Conservation (phyloP, 768 basidiomycete species). For the Mycena leptocephala region DNA sequence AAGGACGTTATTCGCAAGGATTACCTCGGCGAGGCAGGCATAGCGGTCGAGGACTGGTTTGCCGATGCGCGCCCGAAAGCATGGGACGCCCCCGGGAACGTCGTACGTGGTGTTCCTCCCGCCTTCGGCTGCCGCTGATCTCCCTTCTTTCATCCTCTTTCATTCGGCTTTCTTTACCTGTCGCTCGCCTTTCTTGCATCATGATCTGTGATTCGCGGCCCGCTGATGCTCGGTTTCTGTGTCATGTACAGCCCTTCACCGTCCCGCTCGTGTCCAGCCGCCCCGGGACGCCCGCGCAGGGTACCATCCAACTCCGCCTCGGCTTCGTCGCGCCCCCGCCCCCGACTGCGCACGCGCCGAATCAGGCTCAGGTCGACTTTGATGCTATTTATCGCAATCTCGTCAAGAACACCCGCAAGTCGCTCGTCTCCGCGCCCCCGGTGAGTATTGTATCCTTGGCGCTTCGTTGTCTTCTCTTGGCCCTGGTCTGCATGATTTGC, state of each 20-base stretch:
- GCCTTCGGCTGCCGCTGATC: not conserved
- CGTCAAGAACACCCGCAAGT: slow-evolving; percentile 74
- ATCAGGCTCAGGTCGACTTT: slow-evolving; percentile 58
- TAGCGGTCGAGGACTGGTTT: slow-evolving; percentile 90
- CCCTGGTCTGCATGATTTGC: not conserved
- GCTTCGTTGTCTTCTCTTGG: not conserved
- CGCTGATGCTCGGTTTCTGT: not conserved
- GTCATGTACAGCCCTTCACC: slow-evolving; percentile 50
- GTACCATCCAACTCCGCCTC: slow-evolving; percentile 61
- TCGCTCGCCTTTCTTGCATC: not conserved
- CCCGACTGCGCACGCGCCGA: slow-evolving; percentile 56
- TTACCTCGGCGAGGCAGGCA: slow-evolving; percentile 90
- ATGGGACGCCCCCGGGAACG: slow-evolving; percentile 78
- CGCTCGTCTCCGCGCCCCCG: slow-evolving; percentile 84
- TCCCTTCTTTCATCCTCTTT: not conserved
- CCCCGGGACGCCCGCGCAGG: slow-evolving; percentile 56
- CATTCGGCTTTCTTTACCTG: not conserved
- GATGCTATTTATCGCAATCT: slow-evolving; percentile 77
- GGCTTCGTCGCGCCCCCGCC: slow-evolving; percentile 63
- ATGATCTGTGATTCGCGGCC: not conserved
- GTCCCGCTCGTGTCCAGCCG: slow-evolving; percentile 60
- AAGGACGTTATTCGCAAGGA: slow-evolving; percentile 93
- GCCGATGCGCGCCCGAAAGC: slow-evolving; percentile 54
- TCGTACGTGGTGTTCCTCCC: slow-evolving; percentile 60
- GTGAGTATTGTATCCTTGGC: slow-evolving; percentile 59